Evolutionary conservation across 768 basidiomycete species (phyloP).

Genomic region (Strobilomyces echinocephalus): DNA sequence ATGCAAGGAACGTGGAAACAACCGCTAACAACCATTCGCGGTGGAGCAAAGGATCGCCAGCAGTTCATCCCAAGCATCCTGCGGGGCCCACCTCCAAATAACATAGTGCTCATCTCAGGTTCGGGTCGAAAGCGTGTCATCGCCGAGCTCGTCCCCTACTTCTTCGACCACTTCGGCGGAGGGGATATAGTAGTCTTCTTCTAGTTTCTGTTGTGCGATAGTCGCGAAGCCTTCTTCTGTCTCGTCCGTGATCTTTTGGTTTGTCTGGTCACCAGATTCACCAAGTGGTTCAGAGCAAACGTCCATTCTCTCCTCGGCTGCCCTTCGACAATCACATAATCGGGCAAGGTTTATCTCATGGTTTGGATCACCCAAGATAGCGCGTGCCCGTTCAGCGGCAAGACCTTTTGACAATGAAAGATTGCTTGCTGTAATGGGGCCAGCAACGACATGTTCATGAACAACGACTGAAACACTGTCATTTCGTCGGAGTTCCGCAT

Average conservation of each 20-base stretch:
- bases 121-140: constrained; percentile 10
- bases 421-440: constrained; percentile 58
- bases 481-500: constrained; percentile 38
- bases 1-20: constrained; percentile 25
- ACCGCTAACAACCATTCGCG: constrained; percentile 31
- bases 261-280: constrained; percentile 19
- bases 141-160: constrained; percentile 13
- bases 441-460: constrained; percentile 52
- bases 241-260: constrained; percentile 35
- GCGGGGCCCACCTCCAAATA: constrained; percentile 6
- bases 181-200: constrained; percentile 20
- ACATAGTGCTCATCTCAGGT: constrained; percentile 5
- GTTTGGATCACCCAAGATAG: constrained; percentile 44
- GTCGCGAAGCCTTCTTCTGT: constrained; percentile 49
- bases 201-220: constrained; percentile 34
- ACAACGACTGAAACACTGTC: constrained; percentile 55
- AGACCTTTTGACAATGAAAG: constrained; percentile 60
- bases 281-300: constrained; percentile 12
- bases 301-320: constrained; percentile 11
- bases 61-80: constrained; percentile 30
- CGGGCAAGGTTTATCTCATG: constrained; percentile 42
- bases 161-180: constrained; percentile 14
- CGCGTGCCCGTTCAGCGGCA: constrained; percentile 58
- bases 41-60: constrained; percentile 29
- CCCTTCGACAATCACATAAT: constrained; percentile 40